Base-by-base conservation (phyloP, 2,329 filamentous ascomycete species). In the Botryosphaeria dothidea region DNA sequence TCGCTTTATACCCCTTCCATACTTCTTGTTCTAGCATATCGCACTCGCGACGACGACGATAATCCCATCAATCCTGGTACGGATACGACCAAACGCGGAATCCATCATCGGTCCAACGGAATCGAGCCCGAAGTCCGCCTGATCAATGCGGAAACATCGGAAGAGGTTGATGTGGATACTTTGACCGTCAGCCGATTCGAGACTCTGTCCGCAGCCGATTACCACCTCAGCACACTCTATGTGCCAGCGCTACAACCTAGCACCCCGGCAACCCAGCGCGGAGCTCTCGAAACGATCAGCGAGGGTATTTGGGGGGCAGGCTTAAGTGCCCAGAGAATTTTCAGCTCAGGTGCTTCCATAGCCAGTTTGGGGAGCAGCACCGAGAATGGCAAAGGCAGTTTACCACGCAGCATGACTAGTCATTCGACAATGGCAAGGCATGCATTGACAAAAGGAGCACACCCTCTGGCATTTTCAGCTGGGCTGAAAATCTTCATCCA, bases 1-100 rank as follows among this genome's bases (percentile, higher is more conserved):
- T 96, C 94, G 69, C 85, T 99, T 79, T 98, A 97, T 88, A 97
- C 93, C 75, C 92, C 92, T 75, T 95, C 88, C 74, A 84, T 97
- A 70, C 85, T 99, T 78, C 86, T 97, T 72, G 90, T 98, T 72
- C 90, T 99, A 80, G 93, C 93, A 74, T 97, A 96, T 79, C 89
- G 93, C 72, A 89, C 89, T 67, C 87, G 89, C 41, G 91, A 92
- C 51, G 83, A 89, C 8, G 85, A 90, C n/a, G 85, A 88, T 15
- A 85, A 89, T 9, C 84, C 75, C 36, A 75, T 82, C 73, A 78
- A 81, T 13, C 85, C 85, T 1, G 79, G 78, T 4, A 80, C 83
- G 23, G 66, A 72, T 21, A 86, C 84, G 66, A 8, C 41, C 21
- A 83, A 85, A 15, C 87, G 89, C 31, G 90, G 90, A 60, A 84